phyloP scores from a whole-genome alignment of 495 filamentous ascomycete species.

The Recurvomyces mirabilis region DNA sequence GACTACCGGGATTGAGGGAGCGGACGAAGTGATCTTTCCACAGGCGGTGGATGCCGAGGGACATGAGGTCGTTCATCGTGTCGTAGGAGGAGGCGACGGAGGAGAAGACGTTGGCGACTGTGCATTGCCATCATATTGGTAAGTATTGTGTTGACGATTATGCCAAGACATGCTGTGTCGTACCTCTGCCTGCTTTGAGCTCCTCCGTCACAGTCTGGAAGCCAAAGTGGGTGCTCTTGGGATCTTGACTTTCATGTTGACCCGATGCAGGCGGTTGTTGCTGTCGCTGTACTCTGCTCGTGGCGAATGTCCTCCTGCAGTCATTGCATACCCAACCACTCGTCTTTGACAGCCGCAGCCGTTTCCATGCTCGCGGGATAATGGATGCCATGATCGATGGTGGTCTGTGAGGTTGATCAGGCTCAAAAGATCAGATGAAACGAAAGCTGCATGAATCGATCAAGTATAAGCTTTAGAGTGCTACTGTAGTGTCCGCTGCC shows the following conservation, averaged over 20 bases:
- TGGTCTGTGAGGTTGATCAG: not conserved
- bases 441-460: no score
- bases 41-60: conserved; percentile 85
- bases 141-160: no score
- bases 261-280: conserved; percentile 29
- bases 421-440: no score
- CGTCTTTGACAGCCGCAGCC: not conserved
- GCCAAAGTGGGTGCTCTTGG: conserved; percentile 81
- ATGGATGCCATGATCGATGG: conserved; percentile 9
- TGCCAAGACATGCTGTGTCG: not conserved
- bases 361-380: conserved; percentile 8
- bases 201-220: conserved; percentile 77
- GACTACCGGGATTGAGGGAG: conserved; percentile 69
- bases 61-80: conserved; percentile 99
- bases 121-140: not conserved
- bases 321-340: conserved; percentile 2
- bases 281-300: conserved; percentile 35
- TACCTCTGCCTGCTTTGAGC: conserved; percentile 68
- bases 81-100: conserved; percentile 88
- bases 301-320: conserved; percentile 39
- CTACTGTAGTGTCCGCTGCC: no score
- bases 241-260: conserved; percentile 25
- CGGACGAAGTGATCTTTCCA: conserved; percentile 99
- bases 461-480: no score
- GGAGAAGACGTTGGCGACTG: conserved; percentile 85